Evolutionary conservation across 164 flowering plant species (phyloP), one percentile per base, ranked within the genome.

Genomic region (Vitis rupestris): DNA sequence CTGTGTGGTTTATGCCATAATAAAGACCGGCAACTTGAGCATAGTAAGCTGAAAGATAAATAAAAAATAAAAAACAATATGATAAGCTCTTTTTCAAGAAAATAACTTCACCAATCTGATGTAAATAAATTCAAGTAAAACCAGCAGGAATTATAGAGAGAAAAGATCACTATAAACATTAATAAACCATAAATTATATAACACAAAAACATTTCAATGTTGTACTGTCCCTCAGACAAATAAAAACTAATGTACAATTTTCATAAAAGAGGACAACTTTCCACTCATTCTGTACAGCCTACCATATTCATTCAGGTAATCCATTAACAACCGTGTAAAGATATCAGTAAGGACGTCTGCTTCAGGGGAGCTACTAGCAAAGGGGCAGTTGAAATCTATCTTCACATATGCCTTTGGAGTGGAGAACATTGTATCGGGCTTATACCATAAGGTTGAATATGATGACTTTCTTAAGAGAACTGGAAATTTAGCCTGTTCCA

Each of bases 291-390:
- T 50, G 11, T 68, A 44, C 27, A 78, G 59, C 86, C 78, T 82
- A 93, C 99, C 99, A 81, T 87, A 91, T 86, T 95, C 99, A 90
- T 93, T 95, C 88, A 95, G 79, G 82, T 93, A 90, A 79, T 95
- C 99, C 88, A 82, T 86, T 64, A 95, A 73, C 71, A 95, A 70
- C 64, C 85, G 86, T 1, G 94, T 78, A 70, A 93, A 95, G 59
- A 95, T 82, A 29, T 81, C 79, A 62, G 94, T 88, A 53, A 95
- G 89, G 61, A 91, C 92, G 74, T 77, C 89, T 37, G 94, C 82
- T 76, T 90, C 97, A 59, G 97, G 95, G 44, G 97, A 90, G 75
- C 75, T 80, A 64, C 87, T 77, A 69, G 96, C 80, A 68, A 69
- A 74, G 10, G 99, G 98, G 61, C 99, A 95, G 75, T 76, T 84